Evolutionary conservation across 805 yeast genomes (phyloP), one percentile per base, ranked within the genome.

Genomic region (Wickerhamiella qilinensis): DNA sequence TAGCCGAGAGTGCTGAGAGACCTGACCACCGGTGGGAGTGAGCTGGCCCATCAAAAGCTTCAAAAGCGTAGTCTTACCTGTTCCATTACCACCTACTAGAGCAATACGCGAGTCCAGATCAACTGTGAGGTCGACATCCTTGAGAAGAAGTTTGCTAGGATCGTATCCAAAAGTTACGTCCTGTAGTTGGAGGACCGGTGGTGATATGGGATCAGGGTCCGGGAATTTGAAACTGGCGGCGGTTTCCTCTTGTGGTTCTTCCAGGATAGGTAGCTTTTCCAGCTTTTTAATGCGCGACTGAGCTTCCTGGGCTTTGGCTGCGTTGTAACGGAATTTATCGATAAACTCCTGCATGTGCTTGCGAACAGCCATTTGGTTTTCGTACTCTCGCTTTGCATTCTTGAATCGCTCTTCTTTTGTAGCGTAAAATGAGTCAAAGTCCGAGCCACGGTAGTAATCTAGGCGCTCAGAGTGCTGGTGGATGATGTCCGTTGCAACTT

Each of bases 41-140:
- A 80, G 62, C 47, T 66, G 73, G 45, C 82, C 95, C 73, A 86
- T 76, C 49, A 91, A 65, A 32, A 91, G 64, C 57, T 88, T 88
- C 54, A 91, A 69, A 44, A 91, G 65, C 2, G 99, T 91, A 9
- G 98, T 86, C 59, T 91, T 91, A 80, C 99, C 99, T 55, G 95
- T 83, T 65, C 99, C 99, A 57, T 91, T 91, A 43, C 96, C 97
- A 70, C 99, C 99, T 43, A 91, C 94, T 43, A 91, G 67, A 0
- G 97, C 98, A 51, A 91, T 81, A 58, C 99, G 72, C 1, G 96
- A 85, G 52, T 86, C 82, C 82, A 88, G 68, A 59, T 83, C 94
- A 39, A 91, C 83, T 48, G 84, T 93, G 44, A 91, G 59, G 48
- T 86, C 94, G 31, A 86, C 96, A 49, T 83, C 65, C 22, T 69